Evolutionary conservation across 805 yeast species (phyloP).

Genomic region (Spathaspora passalidarum): DNA sequence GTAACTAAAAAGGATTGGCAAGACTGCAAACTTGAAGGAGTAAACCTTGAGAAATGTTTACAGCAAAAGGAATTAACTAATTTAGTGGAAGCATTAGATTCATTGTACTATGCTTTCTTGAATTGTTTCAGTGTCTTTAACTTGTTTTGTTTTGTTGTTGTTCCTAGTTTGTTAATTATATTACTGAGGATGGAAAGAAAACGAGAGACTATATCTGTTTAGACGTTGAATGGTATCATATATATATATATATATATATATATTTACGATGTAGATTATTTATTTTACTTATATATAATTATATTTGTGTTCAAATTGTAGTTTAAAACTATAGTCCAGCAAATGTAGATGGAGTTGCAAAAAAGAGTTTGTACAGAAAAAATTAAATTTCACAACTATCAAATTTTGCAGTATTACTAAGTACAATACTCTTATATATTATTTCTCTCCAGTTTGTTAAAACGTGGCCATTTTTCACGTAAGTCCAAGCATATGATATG

Average conservation of each 20-base stretch:
- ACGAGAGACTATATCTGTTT: background rate
- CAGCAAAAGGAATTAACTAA: background rate
- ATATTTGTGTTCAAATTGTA: background rate
- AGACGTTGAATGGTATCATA: too few relatives aligned
- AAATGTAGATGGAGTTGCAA: too few relatives aligned
- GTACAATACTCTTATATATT: background rate
- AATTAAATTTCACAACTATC: background rate
- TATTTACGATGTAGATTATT: background rate
- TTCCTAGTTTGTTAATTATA: background rate
- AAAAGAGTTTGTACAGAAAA: background rate
- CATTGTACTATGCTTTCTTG: constrained; percentile 1
- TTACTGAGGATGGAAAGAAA: background rate
- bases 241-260: background rate
- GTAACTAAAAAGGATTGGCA: background rate
- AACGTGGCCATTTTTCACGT: too few relatives aligned
- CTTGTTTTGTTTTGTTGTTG: constrained; percentile 3
- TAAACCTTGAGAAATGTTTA: background rate
- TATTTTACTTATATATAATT: background rate
- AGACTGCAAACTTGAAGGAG: background rate
- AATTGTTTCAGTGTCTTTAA: constrained; percentile 7
- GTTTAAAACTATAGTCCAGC: too few relatives aligned
- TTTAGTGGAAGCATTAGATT: constrained; percentile 1
- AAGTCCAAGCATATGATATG: too few relatives aligned
- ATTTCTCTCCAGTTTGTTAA: background rate
- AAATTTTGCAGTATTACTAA: background rate